Percentiles rank a stretch among this genome's conserved stretches.
Evolutionary conservation across 2,329 filamentous ascomycete species (phyloP).

Genomic region (Clonostachys rosea): DNA sequence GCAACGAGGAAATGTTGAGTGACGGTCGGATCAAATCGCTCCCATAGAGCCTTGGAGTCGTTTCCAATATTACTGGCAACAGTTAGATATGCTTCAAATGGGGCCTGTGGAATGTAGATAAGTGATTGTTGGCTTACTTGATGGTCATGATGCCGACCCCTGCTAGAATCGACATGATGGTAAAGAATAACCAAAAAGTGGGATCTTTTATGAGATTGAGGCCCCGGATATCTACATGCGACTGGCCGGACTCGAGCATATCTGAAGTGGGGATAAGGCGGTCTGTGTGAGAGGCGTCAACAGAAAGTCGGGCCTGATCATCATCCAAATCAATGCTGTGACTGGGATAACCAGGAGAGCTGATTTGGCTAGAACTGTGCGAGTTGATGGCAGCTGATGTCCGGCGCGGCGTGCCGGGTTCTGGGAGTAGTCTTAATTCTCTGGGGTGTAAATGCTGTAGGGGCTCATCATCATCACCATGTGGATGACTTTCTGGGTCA

Average conservation of each 20-base stretch:
- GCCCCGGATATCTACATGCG: constrained; percentile 84
- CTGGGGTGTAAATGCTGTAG: constrained; percentile 35
- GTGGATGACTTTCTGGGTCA: neutral
- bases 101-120: neutral
- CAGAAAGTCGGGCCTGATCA: constrained; percentile 7
- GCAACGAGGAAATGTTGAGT: constrained; percentile 71
- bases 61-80: constrained; percentile 88
- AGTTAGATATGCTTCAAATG: neutral
- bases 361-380: neutral
- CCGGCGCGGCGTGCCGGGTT: constrained; percentile 60
- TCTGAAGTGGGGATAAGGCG: neutral
- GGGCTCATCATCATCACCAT: constrained; percentile 16
- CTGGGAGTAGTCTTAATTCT: constrained; percentile 31
- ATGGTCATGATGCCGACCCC: constrained; percentile 98
- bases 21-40: constrained; percentile 71
- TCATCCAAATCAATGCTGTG: constrained; percentile 1
- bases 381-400: constrained; percentile 23
- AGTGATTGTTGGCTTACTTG: constrained; percentile 59
- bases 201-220: constrained; percentile 63
- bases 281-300: constrained; percentile 20
- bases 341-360: neutral
- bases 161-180: constrained; percentile 83
- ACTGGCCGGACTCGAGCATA: neutral
- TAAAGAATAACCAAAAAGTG: constrained; percentile 90
- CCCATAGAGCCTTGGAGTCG: constrained; percentile 83